A percentile compares a stretch with the other conserved stretches of the same genome.
phyloP scores from a whole-genome alignment of 1,284 basidiomycete species.

The Trametes polyzona region DNA sequence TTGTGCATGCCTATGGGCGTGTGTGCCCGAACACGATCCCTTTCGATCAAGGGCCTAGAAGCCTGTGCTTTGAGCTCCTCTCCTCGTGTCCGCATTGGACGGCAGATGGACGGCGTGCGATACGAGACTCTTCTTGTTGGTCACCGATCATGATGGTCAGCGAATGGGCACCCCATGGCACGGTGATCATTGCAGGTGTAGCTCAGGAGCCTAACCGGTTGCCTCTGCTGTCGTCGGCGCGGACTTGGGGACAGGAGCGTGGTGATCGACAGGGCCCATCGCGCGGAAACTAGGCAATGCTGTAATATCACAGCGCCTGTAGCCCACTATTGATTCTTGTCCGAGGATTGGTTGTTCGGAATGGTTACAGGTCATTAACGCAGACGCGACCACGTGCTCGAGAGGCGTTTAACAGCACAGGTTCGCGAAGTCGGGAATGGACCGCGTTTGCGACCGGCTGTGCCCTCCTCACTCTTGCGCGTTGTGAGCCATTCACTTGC shows the following conservation, averaged over 20 bases:
- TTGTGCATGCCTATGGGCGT: neutral
- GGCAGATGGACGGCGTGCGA: neutral
- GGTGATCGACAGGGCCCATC: neutral
- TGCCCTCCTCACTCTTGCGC: neutral
- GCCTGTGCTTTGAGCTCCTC: neutral
- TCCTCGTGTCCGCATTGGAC: neutral
- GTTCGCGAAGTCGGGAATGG: neutral
- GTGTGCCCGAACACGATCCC: neutral
- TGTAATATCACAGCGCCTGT: too few species aligned
- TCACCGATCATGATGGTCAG: slow-evolving; percentile 1
- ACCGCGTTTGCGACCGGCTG: slow-evolving; percentile 5
- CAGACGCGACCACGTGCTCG: slow-evolving; percentile 12
- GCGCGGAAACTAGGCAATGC: too few species aligned
- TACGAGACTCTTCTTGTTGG: neutral
- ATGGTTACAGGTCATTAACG: too few species aligned
- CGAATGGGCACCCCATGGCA: neutral
- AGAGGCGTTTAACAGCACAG: slow-evolving; percentile 1
- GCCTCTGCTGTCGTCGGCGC: neutral
- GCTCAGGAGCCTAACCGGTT: slow-evolving; percentile 4
- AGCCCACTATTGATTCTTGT: too few species aligned
- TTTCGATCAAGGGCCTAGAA: neutral
- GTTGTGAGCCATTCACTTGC: neutral
- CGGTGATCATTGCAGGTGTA: slow-evolving; percentile 7
- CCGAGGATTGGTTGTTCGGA: too few species aligned
- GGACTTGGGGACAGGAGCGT: neutral